A percentile compares a stretch with the other conserved stretches of the same genome.
phyloP scores from a whole-genome alignment of 148 eudicot species.

The Vaccinium darrowii region DNA sequence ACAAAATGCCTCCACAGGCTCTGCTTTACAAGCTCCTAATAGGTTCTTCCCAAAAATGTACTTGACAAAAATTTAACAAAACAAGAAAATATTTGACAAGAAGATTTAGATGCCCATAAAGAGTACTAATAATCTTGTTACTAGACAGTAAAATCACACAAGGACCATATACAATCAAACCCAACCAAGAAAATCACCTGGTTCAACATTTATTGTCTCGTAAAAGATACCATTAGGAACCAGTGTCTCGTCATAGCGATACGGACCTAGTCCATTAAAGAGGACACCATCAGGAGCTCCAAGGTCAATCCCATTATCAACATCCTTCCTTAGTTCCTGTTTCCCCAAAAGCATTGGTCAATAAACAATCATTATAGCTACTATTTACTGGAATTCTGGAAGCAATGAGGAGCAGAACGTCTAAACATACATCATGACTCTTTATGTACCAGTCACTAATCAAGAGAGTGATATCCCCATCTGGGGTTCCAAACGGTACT shows the following conservation, averaged over 20 bases:
- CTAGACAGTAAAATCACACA: background rate
- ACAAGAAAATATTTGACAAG: background rate
- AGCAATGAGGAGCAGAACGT: constrained; percentile 8
- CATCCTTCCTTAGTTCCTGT: constrained; percentile 73
- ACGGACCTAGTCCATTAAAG: constrained; percentile 88
- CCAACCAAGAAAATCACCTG: constrained; percentile 52
- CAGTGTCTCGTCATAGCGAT: constrained; percentile 60
- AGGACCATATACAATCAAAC: background rate
- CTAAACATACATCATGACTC: constrained; percentile 75
- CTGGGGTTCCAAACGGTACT: constrained; percentile 87
- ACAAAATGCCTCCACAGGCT: background rate
- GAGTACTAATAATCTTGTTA: background rate
- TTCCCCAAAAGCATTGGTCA: constrained; percentile 27
- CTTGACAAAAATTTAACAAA: background rate
- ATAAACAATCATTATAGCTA: constrained; percentile 5
- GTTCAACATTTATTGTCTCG: constrained; percentile 72
- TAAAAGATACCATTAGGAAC: constrained; percentile 66
- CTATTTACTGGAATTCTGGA: constrained; percentile 12
- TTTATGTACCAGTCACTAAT: constrained; percentile 89
- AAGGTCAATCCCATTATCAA: constrained; percentile 62
- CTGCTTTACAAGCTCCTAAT: constrained; percentile 11
- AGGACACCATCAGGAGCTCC: constrained; percentile 93
- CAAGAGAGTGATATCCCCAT: constrained; percentile 88
- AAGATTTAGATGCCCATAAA: constrained; percentile 2
- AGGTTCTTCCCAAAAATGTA: background rate